Base-by-base conservation (phyloP, 1,284 basidiomycete genomes). In the Earliella scabrosa region DNA sequence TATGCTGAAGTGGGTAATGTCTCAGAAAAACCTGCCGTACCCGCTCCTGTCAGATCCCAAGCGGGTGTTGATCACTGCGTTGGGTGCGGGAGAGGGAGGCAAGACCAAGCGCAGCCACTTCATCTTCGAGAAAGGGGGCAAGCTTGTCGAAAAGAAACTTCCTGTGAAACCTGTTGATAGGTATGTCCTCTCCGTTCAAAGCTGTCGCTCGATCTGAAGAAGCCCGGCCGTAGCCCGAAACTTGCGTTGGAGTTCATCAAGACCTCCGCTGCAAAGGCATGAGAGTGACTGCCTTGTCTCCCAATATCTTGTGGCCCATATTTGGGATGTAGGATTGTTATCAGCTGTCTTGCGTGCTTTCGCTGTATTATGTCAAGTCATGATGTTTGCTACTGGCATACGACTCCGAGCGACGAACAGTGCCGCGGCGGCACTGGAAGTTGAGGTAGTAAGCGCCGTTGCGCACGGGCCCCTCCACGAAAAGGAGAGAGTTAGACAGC, bases 101-200 rank as follows among this genome's bases (percentile, higher is more conserved):
- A 92, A 86, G 76, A 93, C 92, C 41, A 90, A 91, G 73, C 84
- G 94, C 18, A 93, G 90, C 60, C 93, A 96, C 72, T 96, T 96
- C 72, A 83, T 97, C 61, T 95, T 97, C 64, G 91, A 85, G 63
- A 90, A 92, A 71, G 92, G 91, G 9, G 95, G 93, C 1, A 92
- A 92, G 71, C 78, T 97, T 36, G 73, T 95, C 14, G 88, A 95
- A 29, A 90, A 86, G 74, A 86, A 86, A 66, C 77, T 92, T 7
- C 90, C 92, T 1, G 93, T 96, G 50, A 92, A 93, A 68, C 90
- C 94, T 1, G 86, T 70, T 0, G 90, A 95, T 48, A 92, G 90
- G 90, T 88, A 46, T 49, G 79, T 57, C 26, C 14, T 13, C 31
- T 16, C 9, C 4, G 6, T 5, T 32, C 4, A 4, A n/a, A 10